A percentile compares a stretch with the other conserved stretches of the same genome.
Evolutionary conservation across 1,284 basidiomycete genomes (phyloP).

Genomic region (Ganoderma boninense): DNA sequence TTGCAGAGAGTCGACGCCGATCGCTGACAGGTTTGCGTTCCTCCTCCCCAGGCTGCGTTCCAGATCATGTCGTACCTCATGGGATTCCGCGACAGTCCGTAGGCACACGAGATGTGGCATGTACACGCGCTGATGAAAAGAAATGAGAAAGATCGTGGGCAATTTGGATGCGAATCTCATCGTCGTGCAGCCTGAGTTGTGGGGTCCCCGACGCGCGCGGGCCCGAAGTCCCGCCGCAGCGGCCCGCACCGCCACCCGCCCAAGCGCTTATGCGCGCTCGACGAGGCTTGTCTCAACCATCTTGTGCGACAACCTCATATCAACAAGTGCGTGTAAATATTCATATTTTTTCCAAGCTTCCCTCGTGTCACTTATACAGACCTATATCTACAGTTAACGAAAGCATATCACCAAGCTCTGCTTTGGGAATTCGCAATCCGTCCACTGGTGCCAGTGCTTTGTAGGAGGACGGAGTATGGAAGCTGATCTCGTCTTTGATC

Average conservation of each 20-base stretch:
- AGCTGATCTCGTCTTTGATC: not conserved
- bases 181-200: too few species aligned
- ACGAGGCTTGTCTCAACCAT: not conserved
- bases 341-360: too few species aligned
- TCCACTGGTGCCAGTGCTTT: too few species aligned
- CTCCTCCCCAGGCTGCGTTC: slow-evolving; percentile 59
- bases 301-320: not conserved
- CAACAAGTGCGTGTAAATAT: too few species aligned
- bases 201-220: too few species aligned
- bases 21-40: not conserved
- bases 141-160: not conserved
- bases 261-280: not conserved
- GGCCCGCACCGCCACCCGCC: not conserved
- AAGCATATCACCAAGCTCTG: not conserved
- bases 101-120: slow-evolving; percentile 3
- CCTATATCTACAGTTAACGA: not conserved
- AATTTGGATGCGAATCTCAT: not conserved
- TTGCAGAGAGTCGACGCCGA: not conserved
- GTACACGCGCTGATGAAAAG: not conserved
- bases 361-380: too few species aligned
- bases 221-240: too few species aligned
- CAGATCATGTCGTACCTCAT: slow-evolving; percentile 76
- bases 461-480: not conserved
- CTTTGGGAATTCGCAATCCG: too few species aligned
- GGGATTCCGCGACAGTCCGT: slow-evolving; percentile 60